Evolutionary conservation across 768 basidiomycete genomes (phyloP).

Genomic region (Serendipita sp.): DNA sequence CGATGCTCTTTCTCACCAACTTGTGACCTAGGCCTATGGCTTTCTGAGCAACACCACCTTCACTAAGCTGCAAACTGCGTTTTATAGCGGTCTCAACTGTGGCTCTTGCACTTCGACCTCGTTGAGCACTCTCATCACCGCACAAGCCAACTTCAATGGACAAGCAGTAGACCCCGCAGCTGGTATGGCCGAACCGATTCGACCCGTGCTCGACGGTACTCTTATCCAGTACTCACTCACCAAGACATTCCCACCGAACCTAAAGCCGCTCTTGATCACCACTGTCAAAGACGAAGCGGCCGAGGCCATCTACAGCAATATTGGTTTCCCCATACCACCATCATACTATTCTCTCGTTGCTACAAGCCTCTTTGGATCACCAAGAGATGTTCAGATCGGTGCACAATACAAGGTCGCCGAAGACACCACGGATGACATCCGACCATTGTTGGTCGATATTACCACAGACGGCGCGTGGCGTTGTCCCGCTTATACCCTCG

Average conservation of each 20-base stretch:
- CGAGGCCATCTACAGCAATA: slow-evolving; percentile 25
- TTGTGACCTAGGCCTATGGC: slow-evolving; percentile 41
- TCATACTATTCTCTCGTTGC: slow-evolving; percentile 25
- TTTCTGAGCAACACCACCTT: slow-evolving; percentile 44
- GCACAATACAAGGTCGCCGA: slow-evolving; percentile 16
- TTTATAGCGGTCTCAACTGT: slow-evolving; percentile 26
- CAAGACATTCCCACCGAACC: slow-evolving; percentile 40
- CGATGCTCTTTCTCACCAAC: no score
- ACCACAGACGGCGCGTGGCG: slow-evolving; percentile 58
- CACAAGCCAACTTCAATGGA: slow-evolving; percentile 34
- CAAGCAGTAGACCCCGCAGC: slow-evolving; percentile 29
- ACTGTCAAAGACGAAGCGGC: slow-evolving; percentile 61
- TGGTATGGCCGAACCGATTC: slow-evolving; percentile 39
- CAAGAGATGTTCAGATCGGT: slow-evolving; percentile 28
- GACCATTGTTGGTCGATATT: slow-evolving; percentile 37
- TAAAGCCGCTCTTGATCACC: slow-evolving; percentile 54
- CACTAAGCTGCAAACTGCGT: slow-evolving; percentile 32
- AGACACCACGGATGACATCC: slow-evolving; percentile 26
- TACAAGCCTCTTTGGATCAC: slow-evolving; percentile 28
- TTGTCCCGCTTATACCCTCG: slow-evolving; percentile 56
- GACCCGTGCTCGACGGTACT: slow-evolving; percentile 49
- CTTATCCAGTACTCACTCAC: slow-evolving; percentile 53
- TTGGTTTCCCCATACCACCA: slow-evolving; percentile 21
- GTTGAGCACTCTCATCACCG: slow-evolving; percentile 33
- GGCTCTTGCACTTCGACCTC: slow-evolving; percentile 26